Conservation (phyloP, 441 rosid genomes). For the Codiaeum variegatum region DNA sequence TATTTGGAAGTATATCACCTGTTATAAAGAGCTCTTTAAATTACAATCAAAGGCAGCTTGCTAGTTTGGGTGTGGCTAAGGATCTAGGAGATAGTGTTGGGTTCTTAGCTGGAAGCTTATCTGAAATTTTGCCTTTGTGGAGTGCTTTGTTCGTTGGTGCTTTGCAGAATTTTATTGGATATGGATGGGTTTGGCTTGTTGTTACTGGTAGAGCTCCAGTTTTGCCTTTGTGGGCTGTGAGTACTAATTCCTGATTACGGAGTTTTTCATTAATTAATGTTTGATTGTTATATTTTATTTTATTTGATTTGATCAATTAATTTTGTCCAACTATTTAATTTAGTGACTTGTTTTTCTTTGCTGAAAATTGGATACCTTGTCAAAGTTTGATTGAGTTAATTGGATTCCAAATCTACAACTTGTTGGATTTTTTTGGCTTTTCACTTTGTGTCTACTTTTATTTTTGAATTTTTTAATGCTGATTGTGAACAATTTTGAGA, state of each 20-base stretch:
- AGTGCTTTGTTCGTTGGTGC: constrained; percentile 89
- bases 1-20: constrained; percentile 96
- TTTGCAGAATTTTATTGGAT: constrained; percentile 80
- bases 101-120: constrained; percentile 76
- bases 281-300: neutral
- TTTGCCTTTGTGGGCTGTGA: constrained; percentile 91
- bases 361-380: neutral
- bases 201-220: constrained; percentile 67
- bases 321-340: neutral
- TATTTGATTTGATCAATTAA: neutral
- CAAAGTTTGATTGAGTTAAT: neutral
- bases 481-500: neutral
- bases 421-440: neutral
- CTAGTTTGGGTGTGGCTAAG: constrained; percentile 89
- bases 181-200: constrained; percentile 94
- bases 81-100: constrained; percentile 98
- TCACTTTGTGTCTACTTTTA: neutral
- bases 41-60: constrained; percentile 79
- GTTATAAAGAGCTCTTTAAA: constrained; percentile 80
- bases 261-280: no score
- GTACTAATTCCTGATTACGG: constrained; percentile 27
- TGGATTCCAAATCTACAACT: neutral
- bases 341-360: neutral
- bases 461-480: neutral
- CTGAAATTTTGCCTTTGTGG: constrained; percentile 90